These are phyloP conservation scores for Eragrostis nindensis DNA, from an alignment of 176 grass and related monocot species.

Conservation along the genomic window DNA sequence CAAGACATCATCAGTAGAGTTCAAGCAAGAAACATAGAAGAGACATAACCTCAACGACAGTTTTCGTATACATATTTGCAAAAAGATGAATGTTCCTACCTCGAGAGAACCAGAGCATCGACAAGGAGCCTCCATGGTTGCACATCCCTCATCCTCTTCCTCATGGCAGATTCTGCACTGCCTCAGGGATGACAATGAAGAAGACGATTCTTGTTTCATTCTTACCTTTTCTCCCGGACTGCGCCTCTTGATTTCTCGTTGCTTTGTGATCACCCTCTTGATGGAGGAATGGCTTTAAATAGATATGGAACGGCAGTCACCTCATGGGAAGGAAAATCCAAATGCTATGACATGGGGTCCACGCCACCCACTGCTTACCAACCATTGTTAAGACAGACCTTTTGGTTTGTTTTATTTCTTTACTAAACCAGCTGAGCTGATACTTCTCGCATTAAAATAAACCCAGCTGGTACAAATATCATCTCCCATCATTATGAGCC, in stretches of 20 bases:
- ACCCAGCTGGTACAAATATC: constrained; percentile 6
- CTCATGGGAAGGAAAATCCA: constrained; percentile 36
- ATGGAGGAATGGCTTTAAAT: constrained; percentile 46
- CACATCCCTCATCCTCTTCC: constrained; percentile 55
- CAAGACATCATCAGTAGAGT: neutral
- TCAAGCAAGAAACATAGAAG: neutral
- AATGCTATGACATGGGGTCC: constrained; percentile 17
- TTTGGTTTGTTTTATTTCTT: constrained; percentile 26
- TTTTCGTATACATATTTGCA: neutral
- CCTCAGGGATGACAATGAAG: constrained; percentile 33
- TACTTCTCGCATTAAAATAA: no score
- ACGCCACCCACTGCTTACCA: constrained; percentile 48
- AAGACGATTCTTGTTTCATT: constrained; percentile 46
- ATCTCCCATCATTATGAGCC: constrained; percentile 33
- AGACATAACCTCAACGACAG: neutral
- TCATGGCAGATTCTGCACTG: constrained; percentile 93
- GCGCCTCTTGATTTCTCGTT: constrained; percentile 15
- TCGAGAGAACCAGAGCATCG: constrained; percentile 89
- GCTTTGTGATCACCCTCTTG: constrained; percentile 24
- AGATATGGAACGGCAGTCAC: constrained; percentile 23
- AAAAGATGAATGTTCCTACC: constrained; percentile 35
- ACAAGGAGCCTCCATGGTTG: constrained; percentile 80
- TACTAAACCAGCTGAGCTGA: constrained; percentile 26
- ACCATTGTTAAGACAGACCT: constrained; percentile 30
- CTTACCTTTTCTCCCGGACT: neutral